A percentile compares a stretch with the other conserved stretches of the same genome.
These are phyloP conservation scores for Asparagopsis taxiformis DNA, from an alignment of 31 red algal species.

Conservation along the genomic window DNA sequence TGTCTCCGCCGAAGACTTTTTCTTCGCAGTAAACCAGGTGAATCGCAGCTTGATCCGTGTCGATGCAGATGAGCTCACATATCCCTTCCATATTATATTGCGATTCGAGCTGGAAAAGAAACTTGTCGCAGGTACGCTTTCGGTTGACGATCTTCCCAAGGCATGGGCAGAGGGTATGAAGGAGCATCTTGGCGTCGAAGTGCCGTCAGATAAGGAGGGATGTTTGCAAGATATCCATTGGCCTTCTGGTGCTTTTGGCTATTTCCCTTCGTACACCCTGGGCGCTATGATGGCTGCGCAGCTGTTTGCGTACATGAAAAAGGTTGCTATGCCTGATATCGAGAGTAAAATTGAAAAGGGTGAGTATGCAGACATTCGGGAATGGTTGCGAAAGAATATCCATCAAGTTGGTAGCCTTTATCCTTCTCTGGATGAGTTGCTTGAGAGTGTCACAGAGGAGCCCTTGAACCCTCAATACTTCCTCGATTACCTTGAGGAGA, in stretches of 20 bases:
- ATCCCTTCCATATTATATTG: constrained; percentile 83
- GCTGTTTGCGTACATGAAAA: constrained; percentile 31
- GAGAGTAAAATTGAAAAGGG: constrained; percentile 35
- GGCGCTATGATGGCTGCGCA: constrained; percentile 78
- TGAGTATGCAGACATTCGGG: constrained; percentile 54
- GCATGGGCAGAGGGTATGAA: constrained; percentile 75
- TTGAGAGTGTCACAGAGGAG: constrained; percentile 62
- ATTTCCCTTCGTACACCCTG: constrained; percentile 78
- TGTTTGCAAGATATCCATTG: constrained; percentile 88
- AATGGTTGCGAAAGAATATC: constrained; percentile 64
- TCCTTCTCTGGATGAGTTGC: constrained; percentile 65
- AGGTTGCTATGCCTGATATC: constrained; percentile 49
- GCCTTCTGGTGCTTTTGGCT: constrained; percentile 71
- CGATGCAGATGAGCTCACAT: constrained; percentile 72
- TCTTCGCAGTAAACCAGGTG: constrained; percentile 67
- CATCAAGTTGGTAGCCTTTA: constrained; percentile 62
- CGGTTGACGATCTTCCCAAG: constrained; percentile 55
- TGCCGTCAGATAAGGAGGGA: constrained; percentile 39
- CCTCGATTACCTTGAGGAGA: constrained; percentile 55
- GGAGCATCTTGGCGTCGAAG: constrained; percentile 65
- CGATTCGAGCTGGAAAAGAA: constrained; percentile 71
- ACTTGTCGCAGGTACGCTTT: constrained; percentile 48
- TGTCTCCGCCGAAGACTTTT: constrained; percentile 51
- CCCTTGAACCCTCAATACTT: constrained; percentile 66
- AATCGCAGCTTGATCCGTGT: constrained; percentile 69